Evolutionary conservation across 1,139 yeast species (phyloP).

Genomic region (Yamadazyma songkhlaensis): DNA sequence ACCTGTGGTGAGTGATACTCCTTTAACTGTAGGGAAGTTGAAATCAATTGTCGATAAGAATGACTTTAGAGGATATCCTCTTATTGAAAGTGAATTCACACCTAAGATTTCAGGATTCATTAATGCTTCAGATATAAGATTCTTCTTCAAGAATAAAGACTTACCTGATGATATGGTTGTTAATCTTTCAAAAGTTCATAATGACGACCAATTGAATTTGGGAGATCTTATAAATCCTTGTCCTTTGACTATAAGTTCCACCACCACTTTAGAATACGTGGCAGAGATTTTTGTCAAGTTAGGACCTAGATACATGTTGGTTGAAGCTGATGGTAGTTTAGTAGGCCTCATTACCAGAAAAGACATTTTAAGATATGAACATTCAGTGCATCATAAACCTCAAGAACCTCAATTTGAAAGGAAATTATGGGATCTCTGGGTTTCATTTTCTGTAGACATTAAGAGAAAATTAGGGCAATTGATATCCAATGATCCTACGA

Average conservation of each 20-base stretch:
- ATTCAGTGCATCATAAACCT: slow-evolving; percentile 25
- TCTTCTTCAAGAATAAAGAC: slow-evolving; percentile 17
- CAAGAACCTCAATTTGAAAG: slow-evolving; percentile 27
- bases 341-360: slow-evolving; percentile 67
- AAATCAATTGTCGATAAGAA: slow-evolving; percentile 37
- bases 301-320: slow-evolving; percentile 76
- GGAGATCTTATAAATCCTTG: slow-evolving; percentile 50
- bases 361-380: slow-evolving; percentile 59
- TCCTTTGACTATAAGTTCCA: slow-evolving; percentile 59
- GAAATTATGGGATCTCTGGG: slow-evolving; percentile 37
- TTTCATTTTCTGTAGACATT: slow-evolving; percentile 18
- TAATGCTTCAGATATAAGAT: slow-evolving; percentile 31
- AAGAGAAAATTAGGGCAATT: slow-evolving; percentile 28
- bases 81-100: slow-evolving; percentile 31
- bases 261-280: slow-evolving; percentile 59
- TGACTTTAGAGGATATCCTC: slow-evolving; percentile 54
- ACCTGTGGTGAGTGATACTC: slow-evolving; percentile 28
- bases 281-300: slow-evolving; percentile 70
- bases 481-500: slow-evolving; percentile 28
- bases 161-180: slow-evolving; percentile 18
- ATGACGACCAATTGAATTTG: slow-evolving; percentile 1
- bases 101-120: slow-evolving; percentile 39
- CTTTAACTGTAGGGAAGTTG: slow-evolving; percentile 33
- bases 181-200: slow-evolving; percentile 14
- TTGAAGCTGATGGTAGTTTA: slow-evolving; percentile 53